Conservation (phyloP, 257 asterid species). For the Echium plantagineum region DNA sequence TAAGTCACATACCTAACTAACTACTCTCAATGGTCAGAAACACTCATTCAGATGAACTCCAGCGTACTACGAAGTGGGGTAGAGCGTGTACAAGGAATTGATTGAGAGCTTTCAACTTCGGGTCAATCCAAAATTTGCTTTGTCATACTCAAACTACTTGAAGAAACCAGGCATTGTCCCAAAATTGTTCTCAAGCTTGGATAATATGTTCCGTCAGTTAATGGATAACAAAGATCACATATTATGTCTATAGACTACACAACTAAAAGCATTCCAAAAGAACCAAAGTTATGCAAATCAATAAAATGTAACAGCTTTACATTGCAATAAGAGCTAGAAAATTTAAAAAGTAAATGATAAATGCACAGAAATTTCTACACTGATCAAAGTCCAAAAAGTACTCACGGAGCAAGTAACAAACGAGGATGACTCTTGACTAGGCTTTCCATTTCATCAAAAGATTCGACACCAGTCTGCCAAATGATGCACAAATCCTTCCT, state of each 20-base stretch:
- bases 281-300: not conserved
- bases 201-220: not conserved
- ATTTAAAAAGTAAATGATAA: no score
- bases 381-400: slow-evolving; percentile 6
- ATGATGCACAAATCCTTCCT: slow-evolving; percentile 32
- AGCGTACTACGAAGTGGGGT: not conserved
- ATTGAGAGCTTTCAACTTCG: not conserved
- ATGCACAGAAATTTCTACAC: not conserved
- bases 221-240: not conserved
- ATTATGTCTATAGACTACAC: not conserved
- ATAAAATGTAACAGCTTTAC: not conserved
- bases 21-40: not conserved
- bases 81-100: not conserved
- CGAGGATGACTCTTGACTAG: slow-evolving; percentile 45
- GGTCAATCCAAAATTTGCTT: not conserved
- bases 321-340: not conserved
- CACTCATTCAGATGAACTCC: not conserved
- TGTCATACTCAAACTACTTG: not conserved
- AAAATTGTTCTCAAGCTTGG: not conserved
- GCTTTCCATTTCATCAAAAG: slow-evolving; percentile 40
- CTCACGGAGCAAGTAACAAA: slow-evolving; percentile 45
- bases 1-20: not conserved
- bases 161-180: not conserved
- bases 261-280: not conserved
- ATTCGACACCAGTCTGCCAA: slow-evolving; percentile 47